phyloP scores from a whole-genome alignment of 192 early-diverging fungal genomes.

The Rhizophagus clarus region DNA sequence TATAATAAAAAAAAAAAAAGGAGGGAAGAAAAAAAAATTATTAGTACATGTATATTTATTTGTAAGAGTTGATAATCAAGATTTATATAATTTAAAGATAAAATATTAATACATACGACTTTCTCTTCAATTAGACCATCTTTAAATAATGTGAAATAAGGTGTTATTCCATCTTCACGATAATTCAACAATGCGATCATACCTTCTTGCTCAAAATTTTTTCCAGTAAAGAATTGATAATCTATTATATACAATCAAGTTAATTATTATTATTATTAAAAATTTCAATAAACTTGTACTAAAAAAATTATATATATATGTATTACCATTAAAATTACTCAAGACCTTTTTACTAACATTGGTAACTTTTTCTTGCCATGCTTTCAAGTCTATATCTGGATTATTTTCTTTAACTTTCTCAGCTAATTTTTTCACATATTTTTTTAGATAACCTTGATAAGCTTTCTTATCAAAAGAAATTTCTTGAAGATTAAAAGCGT shows the following conservation, averaged over 20 bases:
- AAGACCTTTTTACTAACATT: constrained; percentile 79
- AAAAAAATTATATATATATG: neutral
- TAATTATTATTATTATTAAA: neutral
- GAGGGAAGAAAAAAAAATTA: too few species aligned
- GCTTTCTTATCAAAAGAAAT: constrained; percentile 91
- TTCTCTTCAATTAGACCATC: constrained; percentile 81
- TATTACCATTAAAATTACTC: constrained; percentile 65
- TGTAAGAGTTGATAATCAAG: too few species aligned
- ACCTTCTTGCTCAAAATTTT: constrained; percentile 85
- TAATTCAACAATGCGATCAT: constrained; percentile 91
- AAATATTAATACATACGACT: constrained; percentile 46
- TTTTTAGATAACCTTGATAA: constrained; percentile 90
- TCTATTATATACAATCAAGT: constrained; percentile 42
- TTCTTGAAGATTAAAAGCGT: constrained; percentile 73
- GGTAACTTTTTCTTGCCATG: constrained; percentile 66
- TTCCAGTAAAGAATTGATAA: constrained; percentile 90
- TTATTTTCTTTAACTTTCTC: constrained; percentile 58
- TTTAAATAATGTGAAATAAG: constrained; percentile 91
- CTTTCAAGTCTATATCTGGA: constrained; percentile 57
- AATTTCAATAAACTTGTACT: neutral
- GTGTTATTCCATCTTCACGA: constrained; percentile 91
- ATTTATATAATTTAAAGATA: neutral
- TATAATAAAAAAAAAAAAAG: too few species aligned
- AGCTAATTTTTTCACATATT: constrained; percentile 87
- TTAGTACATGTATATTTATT: too few species aligned